Base-by-base conservation (phyloP, 139 green algal species). In the Asterochloris sp. region DNA sequence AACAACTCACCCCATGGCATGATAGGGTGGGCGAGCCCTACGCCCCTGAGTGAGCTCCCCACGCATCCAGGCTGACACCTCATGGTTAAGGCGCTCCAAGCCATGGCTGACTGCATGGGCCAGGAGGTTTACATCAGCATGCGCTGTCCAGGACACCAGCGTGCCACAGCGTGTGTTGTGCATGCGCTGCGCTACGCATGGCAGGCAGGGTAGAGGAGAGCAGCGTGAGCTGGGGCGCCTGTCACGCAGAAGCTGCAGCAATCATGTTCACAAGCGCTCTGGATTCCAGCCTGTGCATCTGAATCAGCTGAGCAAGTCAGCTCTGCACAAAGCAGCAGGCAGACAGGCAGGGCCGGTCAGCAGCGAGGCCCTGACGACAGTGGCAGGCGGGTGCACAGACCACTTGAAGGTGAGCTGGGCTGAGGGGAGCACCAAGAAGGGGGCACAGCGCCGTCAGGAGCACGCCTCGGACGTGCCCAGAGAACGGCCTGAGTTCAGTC, bases 1-100 rank as follows among this genome's bases (percentile, higher is more conserved):
- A 23, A 73, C 21, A 13, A 24, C 87, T 78, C 77, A 93, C 87
- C 95, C 95, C 92, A 97, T 97, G 67, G 95, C 95, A 0, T 95
- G 86, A 86, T 97, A 96, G n/a, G 95, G 95, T 12, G 94, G 92
- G 23, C 86, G 82, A 0, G 91, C 86, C 47, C 84, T 87, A 62
- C 85, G 82, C 67, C 88, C 89, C 76, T 93, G 90, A 8, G 66
- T 78, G 60, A 83, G 73, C 27, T 93, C 88, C 13, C 92, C 91
- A 1, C 89, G 88, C 95, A 98, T 98, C 95, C 95, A 98, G 0
- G 88, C 88, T 0, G 91, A 87, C 63, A 98, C 93, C 84, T 97
- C 94, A n/a, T 82, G 79, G 78, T 98, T 98, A 27, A 98, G 92
- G 16, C 86, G 87, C 85, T 97, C 89, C 67, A 96, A 76, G 9